Percentiles rank a stretch among this genome's conserved stretches.
These are phyloP conservation scores for Mycosphaerelloides madeirae DNA, from an alignment of 2,329 filamentous ascomycete genomes.

Conservation along the genomic window DNA sequence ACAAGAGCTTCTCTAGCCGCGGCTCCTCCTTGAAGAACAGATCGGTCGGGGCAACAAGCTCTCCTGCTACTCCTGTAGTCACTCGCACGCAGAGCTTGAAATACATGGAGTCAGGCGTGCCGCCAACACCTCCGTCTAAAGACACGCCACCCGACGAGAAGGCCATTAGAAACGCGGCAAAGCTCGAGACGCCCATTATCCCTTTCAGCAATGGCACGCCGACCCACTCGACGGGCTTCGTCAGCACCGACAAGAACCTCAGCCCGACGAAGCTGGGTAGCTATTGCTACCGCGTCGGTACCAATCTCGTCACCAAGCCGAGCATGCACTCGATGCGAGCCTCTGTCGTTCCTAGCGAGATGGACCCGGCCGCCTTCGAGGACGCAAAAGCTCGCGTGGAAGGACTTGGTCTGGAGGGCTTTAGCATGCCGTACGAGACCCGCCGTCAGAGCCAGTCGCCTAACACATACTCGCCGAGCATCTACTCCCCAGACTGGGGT, in stretches of 20 bases:
- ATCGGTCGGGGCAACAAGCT: conserved; percentile 5
- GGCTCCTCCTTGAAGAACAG: conserved; percentile 7
- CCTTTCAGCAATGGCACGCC: conserved; percentile 13
- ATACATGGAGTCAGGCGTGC: conserved; percentile 25
- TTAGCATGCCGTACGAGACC: conserved; percentile 25
- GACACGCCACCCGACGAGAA: conserved; percentile 38
- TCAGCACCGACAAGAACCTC: conserved; percentile 17
- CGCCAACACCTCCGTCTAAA: conserved; percentile 43
- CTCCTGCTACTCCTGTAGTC: conserved; percentile 6
- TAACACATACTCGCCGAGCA: conserved; percentile 25
- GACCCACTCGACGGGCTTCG: conserved; percentile 8
- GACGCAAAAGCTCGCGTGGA: conserved; percentile 27
- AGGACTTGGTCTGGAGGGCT: conserved; percentile 27
- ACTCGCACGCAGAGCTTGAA: conserved; percentile 27
- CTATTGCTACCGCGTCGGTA: conserved; percentile 19
- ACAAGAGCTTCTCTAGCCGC: not conserved
- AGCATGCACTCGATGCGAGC: conserved; percentile 29
- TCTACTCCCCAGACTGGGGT: conserved; percentile 21
- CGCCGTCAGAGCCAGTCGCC: conserved; percentile 12
- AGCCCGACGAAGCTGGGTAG: conserved; percentile 26
- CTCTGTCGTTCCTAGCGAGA: conserved; percentile 22
- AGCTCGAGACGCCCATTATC: not conserved
- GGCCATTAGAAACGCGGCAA: conserved; percentile 5
- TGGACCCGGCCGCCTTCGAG: conserved; percentile 20
- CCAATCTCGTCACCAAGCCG: conserved; percentile 26